Base-by-base conservation (phyloP, 2,329 filamentous ascomycete genomes). In the Sarocladium kiliense region DNA sequence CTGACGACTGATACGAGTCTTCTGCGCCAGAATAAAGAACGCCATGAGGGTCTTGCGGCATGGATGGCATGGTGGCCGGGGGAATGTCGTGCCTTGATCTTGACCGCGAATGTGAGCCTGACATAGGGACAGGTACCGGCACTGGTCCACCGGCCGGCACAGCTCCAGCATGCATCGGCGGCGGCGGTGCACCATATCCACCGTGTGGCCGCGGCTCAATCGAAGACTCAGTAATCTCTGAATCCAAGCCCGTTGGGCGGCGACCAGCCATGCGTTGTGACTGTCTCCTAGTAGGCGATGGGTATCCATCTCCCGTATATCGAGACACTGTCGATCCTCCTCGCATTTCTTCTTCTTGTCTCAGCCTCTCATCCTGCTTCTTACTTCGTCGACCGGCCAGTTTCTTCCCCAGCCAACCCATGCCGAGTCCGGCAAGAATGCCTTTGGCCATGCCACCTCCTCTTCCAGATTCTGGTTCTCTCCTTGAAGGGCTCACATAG, bases 221-320 rank as follows among this genome's bases (percentile, higher is more conserved):
- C 1, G 64, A 65, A 1, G 71, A 72, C 56, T 73, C 71, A 1
- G 71, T 71, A 59, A 70, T 58, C 23, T 68, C 68, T 5, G 57
- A 57, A 2, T 32, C 19, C 14, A 39, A 9, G 14, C 16, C 36
- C 7, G 50, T 26, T 3, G 50, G 36, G 5, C 14, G 67, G 61
- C 25, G 64, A 69, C 25, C 61, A 11, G 62, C 62, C 9, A 65
- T 62, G n/a, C 69, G 65, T 3, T 67, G 68, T 16, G 64, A 62
- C 27, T 62, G 58, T 37, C 61, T 71, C 49, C 78, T 71, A 0
- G 74, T 68, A 2, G 81, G 77, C 16, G 77, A 77, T 2, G 74
- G 73, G 57, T 79, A 76, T 25, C 86, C 86, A 65, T 91, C 88
- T 26, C 83, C 87, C 2, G 87, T 90, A 58, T 82, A 90, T 61